A percentile compares a stretch with the other conserved stretches of the same genome.
Evolutionary conservation across 768 basidiomycete genomes (phyloP).

Genomic region (Tulasnella sp.): DNA sequence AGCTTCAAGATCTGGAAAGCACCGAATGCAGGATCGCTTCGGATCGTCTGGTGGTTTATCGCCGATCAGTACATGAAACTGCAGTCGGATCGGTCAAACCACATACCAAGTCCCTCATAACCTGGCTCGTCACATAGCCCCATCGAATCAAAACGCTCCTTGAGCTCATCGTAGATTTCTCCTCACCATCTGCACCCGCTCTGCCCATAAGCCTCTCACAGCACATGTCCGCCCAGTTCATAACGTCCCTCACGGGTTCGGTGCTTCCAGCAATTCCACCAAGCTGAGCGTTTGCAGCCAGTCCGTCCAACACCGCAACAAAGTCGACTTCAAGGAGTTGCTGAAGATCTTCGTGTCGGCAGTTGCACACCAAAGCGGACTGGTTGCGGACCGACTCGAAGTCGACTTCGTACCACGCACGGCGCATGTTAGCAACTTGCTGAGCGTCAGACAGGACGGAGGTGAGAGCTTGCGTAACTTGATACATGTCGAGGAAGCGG

Average conservation of each 20-base stretch:
- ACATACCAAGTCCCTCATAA: constrained; percentile 85
- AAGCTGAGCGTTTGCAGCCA: constrained; percentile 35
- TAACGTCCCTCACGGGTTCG: constrained; percentile 81
- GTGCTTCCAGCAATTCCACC: constrained; percentile 3
- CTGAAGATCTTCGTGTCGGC: constrained; percentile 82
- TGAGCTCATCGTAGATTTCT: constrained; percentile 77
- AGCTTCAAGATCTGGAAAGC: constrained; percentile 89
- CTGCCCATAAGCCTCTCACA: constrained; percentile 77
- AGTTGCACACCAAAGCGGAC: constrained; percentile 89
- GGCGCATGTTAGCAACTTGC: constrained; percentile 78
- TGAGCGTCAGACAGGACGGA: constrained; percentile 87
- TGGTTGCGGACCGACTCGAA: constrained; percentile 90
- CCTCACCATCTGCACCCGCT: constrained; percentile 58
- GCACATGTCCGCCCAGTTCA: constrained; percentile 89
- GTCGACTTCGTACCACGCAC: constrained; percentile 83
- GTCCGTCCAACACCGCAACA: constrained; percentile 65
- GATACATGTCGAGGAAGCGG: constrained; percentile 87
- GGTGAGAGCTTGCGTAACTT: constrained; percentile 82
- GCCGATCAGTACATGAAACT: neutral
- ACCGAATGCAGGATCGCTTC: constrained; percentile 88
- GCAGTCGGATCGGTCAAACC: neutral
- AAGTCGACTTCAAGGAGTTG: constrained; percentile 84
- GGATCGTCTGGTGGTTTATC: constrained; percentile 61
- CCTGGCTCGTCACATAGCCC: constrained; percentile 90
- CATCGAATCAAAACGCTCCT: constrained; percentile 83